phyloP scores from a whole-genome alignment of 306 rosid genomes.

The Rosa lucieae region DNA sequence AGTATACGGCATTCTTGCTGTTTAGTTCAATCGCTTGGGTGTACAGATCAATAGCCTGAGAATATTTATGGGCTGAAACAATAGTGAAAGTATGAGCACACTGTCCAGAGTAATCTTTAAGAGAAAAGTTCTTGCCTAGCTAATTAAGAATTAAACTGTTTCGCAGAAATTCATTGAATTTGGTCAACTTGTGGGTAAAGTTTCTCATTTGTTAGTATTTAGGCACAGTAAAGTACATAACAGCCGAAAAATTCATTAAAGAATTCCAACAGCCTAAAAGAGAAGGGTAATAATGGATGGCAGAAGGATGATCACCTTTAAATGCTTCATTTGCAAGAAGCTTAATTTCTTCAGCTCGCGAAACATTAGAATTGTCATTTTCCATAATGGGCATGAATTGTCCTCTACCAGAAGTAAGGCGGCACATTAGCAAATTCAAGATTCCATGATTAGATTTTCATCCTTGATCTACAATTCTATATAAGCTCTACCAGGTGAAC shows the following conservation, averaged over 20 bases:
- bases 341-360: conserved; percentile 78
- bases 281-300: conserved; percentile 1
- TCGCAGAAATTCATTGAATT: conserved; percentile 4
- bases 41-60: conserved; percentile 83
- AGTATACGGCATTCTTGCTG: conserved; percentile 82
- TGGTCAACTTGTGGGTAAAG: background rate
- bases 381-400: conserved; percentile 53
- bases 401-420: conserved; percentile 25
- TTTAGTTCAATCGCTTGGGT: conserved; percentile 79
- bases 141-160: background rate
- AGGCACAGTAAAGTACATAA: background rate
- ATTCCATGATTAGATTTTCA: conserved; percentile 15
- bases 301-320: conserved; percentile 49
- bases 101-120: conserved; percentile 6
- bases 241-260: conserved; percentile 5
- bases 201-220: background rate
- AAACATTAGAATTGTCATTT: conserved; percentile 43
- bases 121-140: background rate
- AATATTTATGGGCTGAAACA: conserved; percentile 77
- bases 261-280: conserved; percentile 14
- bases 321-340: conserved; percentile 81
- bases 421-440: conserved; percentile 37
- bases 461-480: conserved; percentile 19
- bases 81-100: conserved; percentile 35
- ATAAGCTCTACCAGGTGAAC: conserved; percentile 18